Percentiles rank a stretch among this genome's conserved stretches.
These are phyloP conservation scores for Psilocybe cyanescens DNA, from an alignment of 768 basidiomycete genomes.

Conservation along the genomic window DNA sequence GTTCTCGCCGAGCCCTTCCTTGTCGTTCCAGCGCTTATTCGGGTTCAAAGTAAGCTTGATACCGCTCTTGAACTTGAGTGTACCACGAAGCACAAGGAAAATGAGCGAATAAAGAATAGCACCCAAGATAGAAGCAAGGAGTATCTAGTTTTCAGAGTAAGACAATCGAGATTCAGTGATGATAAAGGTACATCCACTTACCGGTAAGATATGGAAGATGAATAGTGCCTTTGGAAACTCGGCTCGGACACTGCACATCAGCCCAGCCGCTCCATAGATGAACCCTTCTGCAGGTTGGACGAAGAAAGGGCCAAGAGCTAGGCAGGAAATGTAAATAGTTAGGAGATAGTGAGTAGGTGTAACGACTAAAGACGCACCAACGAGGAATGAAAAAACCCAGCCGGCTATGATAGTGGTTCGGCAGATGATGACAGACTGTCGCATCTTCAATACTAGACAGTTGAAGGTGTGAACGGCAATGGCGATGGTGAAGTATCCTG, in stretches of 20 bases:
- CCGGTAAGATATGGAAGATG: slow-evolving; percentile 65
- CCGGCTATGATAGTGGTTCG: slow-evolving; percentile 47
- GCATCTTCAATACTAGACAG: slow-evolving; percentile 61
- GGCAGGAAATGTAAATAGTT: background rate
- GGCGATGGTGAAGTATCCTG: slow-evolving; percentile 65
- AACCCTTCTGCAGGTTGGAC: slow-evolving; percentile 28
- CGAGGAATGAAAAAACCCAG: slow-evolving; percentile 52
- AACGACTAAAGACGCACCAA: slow-evolving; percentile 47
- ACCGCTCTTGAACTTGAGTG: slow-evolving; percentile 52
- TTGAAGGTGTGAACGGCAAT: slow-evolving; percentile 73
- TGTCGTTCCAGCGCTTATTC: slow-evolving; percentile 44
- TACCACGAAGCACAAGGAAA: slow-evolving; percentile 65
- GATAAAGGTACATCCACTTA: slow-evolving; percentile 30
- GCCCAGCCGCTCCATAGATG: slow-evolving; percentile 54
- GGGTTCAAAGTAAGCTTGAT: slow-evolving; percentile 53
- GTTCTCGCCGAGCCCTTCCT: slow-evolving; percentile 38
- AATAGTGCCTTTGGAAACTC: slow-evolving; percentile 47
- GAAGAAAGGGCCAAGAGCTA: slow-evolving; percentile 41
- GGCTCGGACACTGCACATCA: slow-evolving; percentile 55
- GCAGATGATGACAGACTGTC: slow-evolving; percentile 54
- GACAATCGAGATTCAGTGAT: background rate
- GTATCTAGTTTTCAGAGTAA: slow-evolving; percentile 43
- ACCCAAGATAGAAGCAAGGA: slow-evolving; percentile 58
- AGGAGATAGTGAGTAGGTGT: background rate
- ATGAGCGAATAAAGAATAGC: slow-evolving; percentile 61